Percentiles rank a stretch among this genome's conserved stretches.
These are phyloP conservation scores for Dactylis glomerata DNA, from an alignment of 176 grass and related monocot species.

Conservation along the genomic window DNA sequence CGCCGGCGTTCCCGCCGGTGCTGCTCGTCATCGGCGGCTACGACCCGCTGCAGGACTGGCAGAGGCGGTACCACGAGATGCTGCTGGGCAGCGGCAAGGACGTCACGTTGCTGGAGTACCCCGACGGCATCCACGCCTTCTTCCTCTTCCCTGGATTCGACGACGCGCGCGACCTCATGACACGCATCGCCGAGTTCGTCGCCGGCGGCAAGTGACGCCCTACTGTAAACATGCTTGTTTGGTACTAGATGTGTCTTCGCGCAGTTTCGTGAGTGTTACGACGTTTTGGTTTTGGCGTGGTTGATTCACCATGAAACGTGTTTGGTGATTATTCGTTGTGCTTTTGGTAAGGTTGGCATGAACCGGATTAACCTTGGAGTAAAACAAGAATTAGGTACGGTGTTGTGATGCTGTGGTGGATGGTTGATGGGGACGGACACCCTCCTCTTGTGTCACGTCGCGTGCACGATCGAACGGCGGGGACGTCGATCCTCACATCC, in stretches of 20 bases:
- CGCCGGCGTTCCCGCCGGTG: constrained; percentile 39
- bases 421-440: background rate
- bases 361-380: background rate
- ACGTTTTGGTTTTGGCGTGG: background rate
- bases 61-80: constrained; percentile 46
- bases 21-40: constrained; percentile 53
- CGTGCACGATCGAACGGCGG: too few species aligned
- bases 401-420: background rate
- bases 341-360: background rate
- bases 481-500: too few species aligned
- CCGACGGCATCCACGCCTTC: constrained; percentile 57
- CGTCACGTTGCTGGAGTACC: constrained; percentile 51
- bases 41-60: constrained; percentile 64
- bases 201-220: background rate
- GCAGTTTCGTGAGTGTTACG: background rate
- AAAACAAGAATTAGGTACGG: background rate
- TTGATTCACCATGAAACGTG: background rate
- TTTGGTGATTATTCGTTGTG: background rate
- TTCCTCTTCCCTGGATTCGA: constrained; percentile 53
- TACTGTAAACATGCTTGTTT: background rate
- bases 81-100: constrained; percentile 31
- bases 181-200: constrained; percentile 45
- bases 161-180: constrained; percentile 27
- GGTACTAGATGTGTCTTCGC: background rate
- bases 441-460: too few species aligned